Evolutionary conservation across 148 eudicot species (phyloP).

Genomic region (Dianthus caryophyllus): DNA sequence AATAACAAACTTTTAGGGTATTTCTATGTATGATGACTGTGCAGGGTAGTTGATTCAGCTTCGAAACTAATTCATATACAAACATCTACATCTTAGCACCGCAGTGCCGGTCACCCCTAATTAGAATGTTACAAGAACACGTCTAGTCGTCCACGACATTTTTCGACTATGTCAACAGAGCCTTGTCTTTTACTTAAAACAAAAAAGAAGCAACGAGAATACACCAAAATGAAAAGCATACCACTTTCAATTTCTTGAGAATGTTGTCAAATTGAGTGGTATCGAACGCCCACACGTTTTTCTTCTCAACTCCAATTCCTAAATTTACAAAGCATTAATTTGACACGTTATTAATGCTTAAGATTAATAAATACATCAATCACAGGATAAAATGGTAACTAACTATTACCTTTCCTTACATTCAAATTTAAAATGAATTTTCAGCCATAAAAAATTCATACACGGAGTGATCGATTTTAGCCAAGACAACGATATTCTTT

Average conservation of each 20-base stretch:
- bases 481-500: no score
- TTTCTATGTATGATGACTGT: not conserved
- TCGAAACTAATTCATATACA: not conserved
- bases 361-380: not conserved
- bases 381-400: no score
- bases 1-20: no score
- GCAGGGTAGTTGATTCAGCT: not conserved
- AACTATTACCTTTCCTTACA: no score
- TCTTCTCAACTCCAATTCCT: conserved; percentile 86
- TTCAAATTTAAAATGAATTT: no score
- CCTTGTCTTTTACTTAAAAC: not conserved
- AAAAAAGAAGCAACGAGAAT: not conserved
- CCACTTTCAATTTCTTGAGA: conserved; percentile 93
- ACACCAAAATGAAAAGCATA: conserved; percentile 23
- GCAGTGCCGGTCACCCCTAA: not conserved
- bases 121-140: not conserved
- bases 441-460: no score
- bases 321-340: conserved; percentile 1
- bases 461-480: no score
- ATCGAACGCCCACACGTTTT: conserved; percentile 89
- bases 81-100: not conserved
- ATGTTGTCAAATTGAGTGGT: conserved; percentile 89
- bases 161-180: no score
- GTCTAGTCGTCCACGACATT: no score
- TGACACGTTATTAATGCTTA: not conserved